A percentile compares a stretch with the other conserved stretches of the same genome.
These are phyloP conservation scores for Straminergon stramineum DNA, from an alignment of 225 moss, liverwort and hornwort species.

Conservation along the genomic window DNA sequence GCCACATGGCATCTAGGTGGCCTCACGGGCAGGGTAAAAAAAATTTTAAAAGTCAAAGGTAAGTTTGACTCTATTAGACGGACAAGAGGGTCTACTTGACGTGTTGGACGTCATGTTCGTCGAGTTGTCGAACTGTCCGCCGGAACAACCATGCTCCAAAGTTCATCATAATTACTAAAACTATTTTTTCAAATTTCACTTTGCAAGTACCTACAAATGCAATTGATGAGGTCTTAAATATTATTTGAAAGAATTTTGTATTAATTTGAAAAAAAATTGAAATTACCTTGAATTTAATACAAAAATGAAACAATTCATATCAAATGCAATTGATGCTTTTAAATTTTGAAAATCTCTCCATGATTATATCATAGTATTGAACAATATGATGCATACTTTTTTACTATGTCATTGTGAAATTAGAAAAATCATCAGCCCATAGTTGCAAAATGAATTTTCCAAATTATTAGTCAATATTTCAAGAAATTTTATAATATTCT, in stretches of 20 bases:
- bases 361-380: rapidly evolving
- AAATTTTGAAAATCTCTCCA: background rate
- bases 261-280: background rate
- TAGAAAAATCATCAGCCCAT: background rate
- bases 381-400: background rate
- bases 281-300: rapidly evolving
- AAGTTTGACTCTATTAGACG: too few relatives aligned
- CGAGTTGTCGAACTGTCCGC: too few relatives aligned
- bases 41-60: too few relatives aligned
- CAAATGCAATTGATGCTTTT: background rate
- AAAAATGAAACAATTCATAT: background rate
- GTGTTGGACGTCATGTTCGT: too few relatives aligned
- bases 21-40: too few relatives aligned
- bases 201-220: background rate
- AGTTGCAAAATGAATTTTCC: background rate
- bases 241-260: background rate
- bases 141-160: too few relatives aligned
- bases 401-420: background rate
- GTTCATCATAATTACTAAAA: too few relatives aligned
- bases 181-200: too few relatives aligned
- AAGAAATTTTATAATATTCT: background rate
- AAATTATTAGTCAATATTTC: background rate
- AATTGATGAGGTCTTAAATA: background rate
- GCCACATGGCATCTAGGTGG: too few relatives aligned
- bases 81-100: too few relatives aligned